Conservation (phyloP, 306 rosid species). For the Sindora glabra region DNA sequence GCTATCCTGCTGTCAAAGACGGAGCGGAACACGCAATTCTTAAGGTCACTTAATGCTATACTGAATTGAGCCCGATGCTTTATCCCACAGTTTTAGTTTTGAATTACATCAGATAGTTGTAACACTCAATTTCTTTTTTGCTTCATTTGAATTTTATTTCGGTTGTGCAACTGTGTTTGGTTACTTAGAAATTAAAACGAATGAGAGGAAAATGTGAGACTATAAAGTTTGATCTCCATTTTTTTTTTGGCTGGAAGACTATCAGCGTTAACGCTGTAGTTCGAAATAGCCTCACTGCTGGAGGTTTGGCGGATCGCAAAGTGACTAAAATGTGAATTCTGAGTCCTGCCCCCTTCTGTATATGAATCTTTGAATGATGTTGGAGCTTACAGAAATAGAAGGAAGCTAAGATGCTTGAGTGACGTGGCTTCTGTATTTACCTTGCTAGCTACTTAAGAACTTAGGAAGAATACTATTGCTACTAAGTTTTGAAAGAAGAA, state of each 20-base stretch:
- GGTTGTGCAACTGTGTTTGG: constrained; percentile 3
- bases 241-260: neutral
- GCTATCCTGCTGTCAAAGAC: constrained; percentile 84
- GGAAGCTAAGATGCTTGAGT: neutral
- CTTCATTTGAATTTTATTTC: constrained; percentile 15
- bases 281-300: neutral
- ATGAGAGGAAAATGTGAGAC: neutral
- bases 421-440: neutral
- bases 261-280: neutral
- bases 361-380: constrained; percentile 11
- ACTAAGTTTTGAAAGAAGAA: neutral
- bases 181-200: constrained; percentile 1
- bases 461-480: neutral
- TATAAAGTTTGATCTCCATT: constrained; percentile 3
- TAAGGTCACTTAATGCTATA: constrained; percentile 47
- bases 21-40: constrained; percentile 93
- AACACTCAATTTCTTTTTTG: constrained; percentile 3
- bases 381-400: neutral
- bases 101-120: constrained; percentile 5
- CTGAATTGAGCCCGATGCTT: neutral
- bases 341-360: neutral
- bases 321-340: neutral
- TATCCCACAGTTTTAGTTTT: neutral
- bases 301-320: constrained; percentile 1
- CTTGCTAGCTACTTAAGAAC: constrained; percentile 6